Evolutionary conservation across 2,329 filamentous ascomycete genomes (phyloP).

Genomic region (Ceratocystis lukuohia): DNA sequence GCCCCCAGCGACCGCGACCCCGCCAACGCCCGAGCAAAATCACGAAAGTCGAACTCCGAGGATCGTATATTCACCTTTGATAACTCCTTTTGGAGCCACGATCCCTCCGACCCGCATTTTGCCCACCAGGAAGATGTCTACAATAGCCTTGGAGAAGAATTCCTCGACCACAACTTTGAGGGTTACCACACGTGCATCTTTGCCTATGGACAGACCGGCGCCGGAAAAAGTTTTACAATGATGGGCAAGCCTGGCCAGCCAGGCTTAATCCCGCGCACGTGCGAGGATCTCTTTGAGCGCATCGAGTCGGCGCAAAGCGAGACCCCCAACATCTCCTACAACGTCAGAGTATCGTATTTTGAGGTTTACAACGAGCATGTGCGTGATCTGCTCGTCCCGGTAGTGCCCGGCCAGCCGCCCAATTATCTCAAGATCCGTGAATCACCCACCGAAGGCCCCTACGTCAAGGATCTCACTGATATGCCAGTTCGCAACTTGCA

Average conservation of each 20-base stretch:
- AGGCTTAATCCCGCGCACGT: conserved; percentile 87
- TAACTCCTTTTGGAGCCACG: conserved; percentile 95
- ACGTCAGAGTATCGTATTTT: conserved; percentile 94
- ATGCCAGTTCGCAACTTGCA: conserved; percentile 75
- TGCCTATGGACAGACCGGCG: conserved; percentile 94
- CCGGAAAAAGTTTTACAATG: conserved; percentile 96
- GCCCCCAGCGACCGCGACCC: conserved; percentile 47
- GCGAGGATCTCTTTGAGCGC: conserved; percentile 87
- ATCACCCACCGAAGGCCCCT: conserved; percentile 85
- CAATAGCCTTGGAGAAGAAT: conserved; percentile 85
- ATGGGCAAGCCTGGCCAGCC: conserved; percentile 82
- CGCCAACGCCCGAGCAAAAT: conserved; percentile 45
- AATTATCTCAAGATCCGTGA: conserved; percentile 96
- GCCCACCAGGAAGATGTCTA: conserved; percentile 89
- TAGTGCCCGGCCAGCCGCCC: conserved; percentile 54
- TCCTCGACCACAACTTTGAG: conserved; percentile 97
- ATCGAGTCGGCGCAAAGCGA: conserved; percentile 67
- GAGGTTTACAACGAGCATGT: conserved; percentile 99
- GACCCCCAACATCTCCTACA: conserved; percentile 86
- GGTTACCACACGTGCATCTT: conserved; percentile 99
- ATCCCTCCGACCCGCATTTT: conserved; percentile 67
- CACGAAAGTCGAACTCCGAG: conserved; percentile 57
- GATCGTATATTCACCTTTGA: conserved; percentile 93
- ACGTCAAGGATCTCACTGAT: conserved; percentile 92
- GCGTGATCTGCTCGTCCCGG: conserved; percentile 74